These are phyloP conservation scores for Bacidia gigantensis DNA, from an alignment of 495 filamentous ascomycete genomes.

Conservation along the genomic window DNA sequence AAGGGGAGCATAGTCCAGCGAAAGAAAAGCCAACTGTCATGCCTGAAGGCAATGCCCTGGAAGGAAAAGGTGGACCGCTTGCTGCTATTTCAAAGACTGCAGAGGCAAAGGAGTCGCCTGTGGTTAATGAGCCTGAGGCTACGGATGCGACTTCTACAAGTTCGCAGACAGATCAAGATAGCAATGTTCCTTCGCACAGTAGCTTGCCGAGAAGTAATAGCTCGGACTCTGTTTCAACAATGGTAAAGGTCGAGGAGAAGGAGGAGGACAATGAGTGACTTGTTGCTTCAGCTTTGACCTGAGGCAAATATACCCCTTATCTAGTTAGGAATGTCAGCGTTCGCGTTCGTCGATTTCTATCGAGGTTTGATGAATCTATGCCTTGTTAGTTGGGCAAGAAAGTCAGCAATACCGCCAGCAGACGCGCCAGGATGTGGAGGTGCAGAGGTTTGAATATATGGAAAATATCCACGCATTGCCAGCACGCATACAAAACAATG, in stretches of 20 bases:
- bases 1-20: constrained; percentile 13
- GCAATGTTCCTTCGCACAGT: neutral
- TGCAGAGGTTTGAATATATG: neutral
- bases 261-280: neutral
- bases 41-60: neutral
- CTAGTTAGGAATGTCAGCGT: too few relatives aligned
- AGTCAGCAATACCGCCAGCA: too few relatives aligned
- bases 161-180: neutral
- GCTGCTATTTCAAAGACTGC: constrained; percentile 13
- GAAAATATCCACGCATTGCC: neutral
- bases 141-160: neutral
- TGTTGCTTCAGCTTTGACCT: too few relatives aligned
- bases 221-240: constrained; percentile 4
- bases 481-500: neutral
- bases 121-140: neutral
- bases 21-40: neutral
- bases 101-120: constrained; percentile 6
- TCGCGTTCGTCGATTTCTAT: too few relatives aligned
- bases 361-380: too few relatives aligned
- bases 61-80: constrained; percentile 2
- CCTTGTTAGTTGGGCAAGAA: too few relatives aligned
- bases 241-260: constrained; percentile 7
- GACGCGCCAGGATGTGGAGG: neutral
- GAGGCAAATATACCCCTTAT: too few relatives aligned
- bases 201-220: neutral